phyloP scores from a whole-genome alignment of 1,139 yeast genomes.

The Kodamaea ohmeri region DNA sequence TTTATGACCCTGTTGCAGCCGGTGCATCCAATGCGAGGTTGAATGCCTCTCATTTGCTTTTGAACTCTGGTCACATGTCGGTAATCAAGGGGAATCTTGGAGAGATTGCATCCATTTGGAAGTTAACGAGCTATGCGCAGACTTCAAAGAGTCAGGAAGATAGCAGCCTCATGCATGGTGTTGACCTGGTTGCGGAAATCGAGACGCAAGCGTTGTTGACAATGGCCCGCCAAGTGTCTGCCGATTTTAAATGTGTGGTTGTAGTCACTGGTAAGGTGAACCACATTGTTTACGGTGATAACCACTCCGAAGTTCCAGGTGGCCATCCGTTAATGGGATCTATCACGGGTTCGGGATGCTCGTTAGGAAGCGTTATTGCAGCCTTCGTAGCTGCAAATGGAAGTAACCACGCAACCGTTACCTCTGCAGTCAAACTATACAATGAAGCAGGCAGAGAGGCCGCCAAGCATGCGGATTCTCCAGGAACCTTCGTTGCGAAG shows the following conservation, averaged over 20 bases:
- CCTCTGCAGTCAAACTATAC: conserved; percentile 59
- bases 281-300: conserved; percentile 24
- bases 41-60: conserved; percentile 43
- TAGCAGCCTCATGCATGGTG: conserved; percentile 63
- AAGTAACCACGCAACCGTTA: conserved; percentile 38
- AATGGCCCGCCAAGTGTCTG: conserved; percentile 55
- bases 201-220: conserved; percentile 27
- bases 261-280: conserved; percentile 57
- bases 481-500: conserved; percentile 50
- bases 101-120: conserved; percentile 58
- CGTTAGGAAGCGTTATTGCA: conserved; percentile 73
- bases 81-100: conserved; percentile 87
- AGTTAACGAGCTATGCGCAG: conserved; percentile 23
- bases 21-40: conserved; percentile 73
- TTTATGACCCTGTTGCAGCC: conserved; percentile 90
- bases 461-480: conserved; percentile 33
- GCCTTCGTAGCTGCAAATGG: conserved; percentile 49
- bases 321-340: conserved; percentile 67
- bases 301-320: conserved; percentile 40
- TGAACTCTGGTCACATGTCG: conserved; percentile 58
- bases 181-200: conserved; percentile 52
- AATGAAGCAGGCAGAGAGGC: conserved; percentile 67
- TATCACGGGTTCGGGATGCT: conserved; percentile 90
- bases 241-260: conserved; percentile 56
- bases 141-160: conserved; percentile 35